Conservation (phyloP, 2,329 filamentous ascomycete genomes). For the Fusarium dlaminii region DNA sequence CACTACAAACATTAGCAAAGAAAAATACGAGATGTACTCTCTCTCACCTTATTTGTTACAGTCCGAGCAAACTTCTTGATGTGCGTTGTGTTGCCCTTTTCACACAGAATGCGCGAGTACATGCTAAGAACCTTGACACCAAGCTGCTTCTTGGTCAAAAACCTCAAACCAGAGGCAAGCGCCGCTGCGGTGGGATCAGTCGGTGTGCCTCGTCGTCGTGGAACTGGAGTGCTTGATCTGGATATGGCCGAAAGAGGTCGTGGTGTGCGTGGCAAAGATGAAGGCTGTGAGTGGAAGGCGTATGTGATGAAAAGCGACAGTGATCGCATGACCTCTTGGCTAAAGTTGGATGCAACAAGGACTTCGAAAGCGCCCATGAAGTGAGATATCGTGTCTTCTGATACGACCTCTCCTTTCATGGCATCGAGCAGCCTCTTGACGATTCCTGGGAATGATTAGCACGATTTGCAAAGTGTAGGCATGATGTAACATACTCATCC, state of each 20-base stretch:
- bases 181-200: slow-evolving; percentile 47
- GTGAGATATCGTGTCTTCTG: slow-evolving; percentile 74
- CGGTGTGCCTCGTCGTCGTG: slow-evolving; percentile 49
- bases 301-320: slow-evolving; percentile 94
- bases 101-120: slow-evolving; percentile 81
- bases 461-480: not conserved
- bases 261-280: slow-evolving; percentile 62
- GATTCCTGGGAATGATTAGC: slow-evolving; percentile 68
- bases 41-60: slow-evolving; percentile 87
- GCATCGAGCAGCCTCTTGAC: slow-evolving; percentile 91
- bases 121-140: slow-evolving; percentile 80
- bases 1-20: slow-evolving; percentile 63
- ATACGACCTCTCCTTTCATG: slow-evolving; percentile 84
- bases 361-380: slow-evolving; percentile 84
- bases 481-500: slow-evolving; percentile 77
- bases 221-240: slow-evolving; percentile 53
- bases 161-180: slow-evolving; percentile 47
- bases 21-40: fast-evolving
- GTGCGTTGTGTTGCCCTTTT: slow-evolving; percentile 71
- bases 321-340: slow-evolving; percentile 84
- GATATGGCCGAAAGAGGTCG: slow-evolving; percentile 53
- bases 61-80: slow-evolving; percentile 92
- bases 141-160: slow-evolving; percentile 72
- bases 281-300: slow-evolving; percentile 73
- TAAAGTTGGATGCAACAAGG: slow-evolving; percentile 82